Evolutionary conservation across 2,329 filamentous ascomycete species (phyloP).

Genomic region (Arthrobotrys sinensis): DNA sequence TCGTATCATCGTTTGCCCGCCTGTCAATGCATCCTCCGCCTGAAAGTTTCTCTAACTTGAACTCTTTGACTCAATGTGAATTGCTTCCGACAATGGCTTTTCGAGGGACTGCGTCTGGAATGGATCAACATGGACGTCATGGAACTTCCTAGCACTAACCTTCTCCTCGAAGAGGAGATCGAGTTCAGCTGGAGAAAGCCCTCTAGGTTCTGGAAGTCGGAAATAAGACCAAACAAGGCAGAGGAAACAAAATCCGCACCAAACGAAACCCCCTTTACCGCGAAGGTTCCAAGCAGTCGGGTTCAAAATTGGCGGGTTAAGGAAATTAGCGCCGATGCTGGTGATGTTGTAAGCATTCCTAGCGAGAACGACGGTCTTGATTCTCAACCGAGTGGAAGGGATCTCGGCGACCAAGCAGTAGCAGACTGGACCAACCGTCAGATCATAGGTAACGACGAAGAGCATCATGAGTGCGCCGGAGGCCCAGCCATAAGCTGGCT

Average conservation of each 20-base stretch:
- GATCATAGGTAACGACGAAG: slow-evolving; percentile 73
- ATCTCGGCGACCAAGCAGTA: slow-evolving; percentile 73
- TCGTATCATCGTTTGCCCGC: too few relatives aligned
- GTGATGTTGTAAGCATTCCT: slow-evolving; percentile 71
- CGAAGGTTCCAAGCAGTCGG: slow-evolving; percentile 67
- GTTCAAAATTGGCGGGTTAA: slow-evolving; percentile 67
- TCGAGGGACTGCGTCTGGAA: slow-evolving; percentile 5
- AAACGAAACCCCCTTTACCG: slow-evolving; percentile 68
- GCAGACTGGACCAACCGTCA: slow-evolving; percentile 72
- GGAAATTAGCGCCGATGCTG: slow-evolving; percentile 68
- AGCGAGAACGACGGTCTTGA: slow-evolving; percentile 73
- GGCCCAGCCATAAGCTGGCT: slow-evolving; percentile 60
- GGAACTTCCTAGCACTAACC: slow-evolving; percentile 67
- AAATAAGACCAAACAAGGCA: slow-evolving; percentile 68
- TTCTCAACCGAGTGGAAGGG: slow-evolving; percentile 72
- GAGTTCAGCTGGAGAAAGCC: slow-evolving; percentile 68
- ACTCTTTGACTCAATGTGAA: background rate
- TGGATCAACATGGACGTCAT: slow-evolving; percentile 61
- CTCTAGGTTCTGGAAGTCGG: slow-evolving; percentile 68
- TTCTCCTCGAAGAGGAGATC: slow-evolving; percentile 68
- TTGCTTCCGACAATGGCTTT: background rate
- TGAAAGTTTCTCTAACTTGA: background rate
- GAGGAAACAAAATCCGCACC: slow-evolving; percentile 66
- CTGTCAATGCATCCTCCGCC: too few relatives aligned
- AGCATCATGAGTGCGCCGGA: slow-evolving; percentile 28